phyloP scores from a whole-genome alignment of 495 filamentous ascomycete genomes.

The Sabuloglossum arenarium region DNA sequence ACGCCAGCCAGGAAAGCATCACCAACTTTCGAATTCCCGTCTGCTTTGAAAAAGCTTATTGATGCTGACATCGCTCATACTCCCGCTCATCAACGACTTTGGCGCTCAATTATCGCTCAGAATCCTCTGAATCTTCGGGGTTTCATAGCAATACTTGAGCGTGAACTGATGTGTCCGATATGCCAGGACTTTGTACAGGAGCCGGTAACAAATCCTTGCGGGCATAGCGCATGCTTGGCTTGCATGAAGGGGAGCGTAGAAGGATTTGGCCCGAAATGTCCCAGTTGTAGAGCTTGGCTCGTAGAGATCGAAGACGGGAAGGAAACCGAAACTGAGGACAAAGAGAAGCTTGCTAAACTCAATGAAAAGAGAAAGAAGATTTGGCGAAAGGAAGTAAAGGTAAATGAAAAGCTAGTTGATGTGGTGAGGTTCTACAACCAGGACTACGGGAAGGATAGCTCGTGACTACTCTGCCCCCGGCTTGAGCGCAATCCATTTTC shows the following conservation, averaged over 20 bases:
- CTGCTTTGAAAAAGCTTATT: neutral
- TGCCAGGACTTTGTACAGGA: neutral
- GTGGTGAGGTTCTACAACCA: neutral
- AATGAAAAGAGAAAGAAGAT: neutral
- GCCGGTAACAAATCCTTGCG: neutral
- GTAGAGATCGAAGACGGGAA: neutral
- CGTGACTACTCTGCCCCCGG: no score
- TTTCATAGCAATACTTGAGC: neutral
- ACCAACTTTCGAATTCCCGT: neutral
- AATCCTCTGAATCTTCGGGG: neutral
- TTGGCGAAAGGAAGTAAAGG: neutral
- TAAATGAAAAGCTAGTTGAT: neutral
- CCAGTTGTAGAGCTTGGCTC: neutral
- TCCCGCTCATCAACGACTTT: neutral
- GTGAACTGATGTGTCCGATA: neutral
- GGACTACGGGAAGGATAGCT: neutral
- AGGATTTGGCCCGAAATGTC: neutral
- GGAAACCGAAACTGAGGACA: neutral
- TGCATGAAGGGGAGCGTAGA: neutral
- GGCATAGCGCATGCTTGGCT: neutral
- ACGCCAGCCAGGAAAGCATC: no score
- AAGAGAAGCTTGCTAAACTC: neutral
- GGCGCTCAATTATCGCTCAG: neutral
- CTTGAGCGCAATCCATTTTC: no score
- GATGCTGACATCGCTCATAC: neutral